phyloP scores from a whole-genome alignment of 768 basidiomycete genomes.

The Infundibulicybe gibba region DNA sequence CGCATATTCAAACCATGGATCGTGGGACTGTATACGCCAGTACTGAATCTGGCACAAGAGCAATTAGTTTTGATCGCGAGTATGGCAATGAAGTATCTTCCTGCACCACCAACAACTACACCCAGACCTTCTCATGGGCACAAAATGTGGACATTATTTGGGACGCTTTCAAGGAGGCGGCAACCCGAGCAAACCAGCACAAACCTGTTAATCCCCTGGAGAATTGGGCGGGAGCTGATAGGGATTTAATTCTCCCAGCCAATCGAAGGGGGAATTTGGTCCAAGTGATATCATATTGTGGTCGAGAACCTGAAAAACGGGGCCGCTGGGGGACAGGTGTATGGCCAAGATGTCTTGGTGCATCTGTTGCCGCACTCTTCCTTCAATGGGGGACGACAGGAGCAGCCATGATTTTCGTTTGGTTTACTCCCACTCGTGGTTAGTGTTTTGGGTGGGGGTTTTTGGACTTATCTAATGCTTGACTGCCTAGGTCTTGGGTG shows the following conservation, averaged over 20 bases:
- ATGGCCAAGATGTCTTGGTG: slow-evolving; percentile 15
- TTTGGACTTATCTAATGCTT: not conserved
- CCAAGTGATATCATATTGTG: slow-evolving; percentile 15
- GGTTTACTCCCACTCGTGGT: slow-evolving; percentile 22
- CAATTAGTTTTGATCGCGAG: slow-evolving; percentile 16
- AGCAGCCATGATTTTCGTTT: slow-evolving; percentile 18
- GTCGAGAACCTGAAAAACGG: not conserved
- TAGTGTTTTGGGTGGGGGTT: not conserved
- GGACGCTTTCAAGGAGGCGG: slow-evolving; percentile 18
- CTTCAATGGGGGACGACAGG: slow-evolving; percentile 28
- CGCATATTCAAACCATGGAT: slow-evolving; percentile 19
- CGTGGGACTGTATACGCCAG: slow-evolving; percentile 1
- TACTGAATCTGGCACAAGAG: slow-evolving; percentile 9
- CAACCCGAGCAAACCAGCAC: slow-evolving; percentile 11
- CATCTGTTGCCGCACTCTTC: slow-evolving; percentile 15
- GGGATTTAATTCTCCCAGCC: not conserved
- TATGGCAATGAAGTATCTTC: slow-evolving; percentile 2
- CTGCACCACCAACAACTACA: slow-evolving; percentile 25
- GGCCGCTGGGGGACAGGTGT: slow-evolving; percentile 13
- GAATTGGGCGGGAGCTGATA: slow-evolving; percentile 13
- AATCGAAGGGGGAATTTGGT: slow-evolving; percentile 14
- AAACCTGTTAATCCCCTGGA: slow-evolving; percentile 11
- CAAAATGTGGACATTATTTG: slow-evolving; percentile 19
- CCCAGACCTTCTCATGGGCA: slow-evolving; percentile 24
- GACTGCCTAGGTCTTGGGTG: slow-evolving; percentile 24